Evolutionary conservation across 139 green algal species (phyloP), one percentile per base, ranked within the genome.

Genomic region (Chlorella sp.): DNA sequence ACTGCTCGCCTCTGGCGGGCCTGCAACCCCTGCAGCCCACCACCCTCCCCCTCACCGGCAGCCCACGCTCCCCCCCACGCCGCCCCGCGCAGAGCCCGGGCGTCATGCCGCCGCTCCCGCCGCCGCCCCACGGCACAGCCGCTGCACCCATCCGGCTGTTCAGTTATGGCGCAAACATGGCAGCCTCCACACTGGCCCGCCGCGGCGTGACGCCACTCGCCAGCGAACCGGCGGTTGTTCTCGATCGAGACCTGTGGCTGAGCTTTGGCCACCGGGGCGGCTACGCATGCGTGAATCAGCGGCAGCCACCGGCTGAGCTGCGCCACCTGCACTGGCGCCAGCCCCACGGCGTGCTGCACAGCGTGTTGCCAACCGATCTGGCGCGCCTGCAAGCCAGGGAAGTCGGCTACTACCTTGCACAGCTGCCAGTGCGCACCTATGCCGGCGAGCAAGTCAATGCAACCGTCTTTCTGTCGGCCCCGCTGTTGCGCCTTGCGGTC

Each of bases 121-220:
- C 68, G 4, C 70, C 20, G 22, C 70, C 70, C 20, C 8, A 24
- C 41, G 17, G 22, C 40, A 40, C 24, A 22, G 11, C 40, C 6
- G 17, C 70, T 13, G 26, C 70, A 17, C 22, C 41, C 24, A 0
- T 34, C 26, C 6, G 72, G 6, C 73, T 30, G 54, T 84, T 84
- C 22, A 43, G 38, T 20, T 88, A 80, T 80, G 84, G 84, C 14
- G 84, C 84, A 13, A 84, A 84, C 60, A 76, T 84, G 75, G 74
- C 74, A 11, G 40, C 54, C 26, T 73, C 28, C n/a, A 76, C 76
- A 3, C 75, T 88, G 1, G 44, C 34, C 28, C 84, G 78, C 60
- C 74, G 84, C 0, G 84, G 84, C 30, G 73, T 88, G 13, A 3
- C 4, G 38, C 75, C 75, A 8, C 16, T 65, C 0, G 28, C 32